A percentile compares a stretch with the other conserved stretches of the same genome.
phyloP scores from a whole-genome alignment of 352 stramenopile species.

The Globisporangium cylindrosporum region DNA sequence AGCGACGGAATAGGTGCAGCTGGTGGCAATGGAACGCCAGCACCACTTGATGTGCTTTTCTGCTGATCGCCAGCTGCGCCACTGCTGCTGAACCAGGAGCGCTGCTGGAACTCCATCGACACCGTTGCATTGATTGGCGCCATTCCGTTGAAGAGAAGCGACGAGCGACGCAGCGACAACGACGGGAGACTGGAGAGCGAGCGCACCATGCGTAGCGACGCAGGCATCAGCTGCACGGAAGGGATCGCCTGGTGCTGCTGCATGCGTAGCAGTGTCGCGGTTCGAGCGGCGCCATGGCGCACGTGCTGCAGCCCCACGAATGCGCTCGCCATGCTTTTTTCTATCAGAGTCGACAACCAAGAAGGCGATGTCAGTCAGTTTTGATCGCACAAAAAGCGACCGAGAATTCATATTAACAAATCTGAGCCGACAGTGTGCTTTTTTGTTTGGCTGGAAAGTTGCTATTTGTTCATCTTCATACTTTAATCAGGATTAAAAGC shows the following conservation, averaged over 20 bases:
- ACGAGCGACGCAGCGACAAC: neutral
- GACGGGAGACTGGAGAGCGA: neutral
- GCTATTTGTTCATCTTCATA: neutral
- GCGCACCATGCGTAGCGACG: neutral
- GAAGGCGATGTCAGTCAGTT: neutral
- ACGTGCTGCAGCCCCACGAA: constrained; percentile 11
- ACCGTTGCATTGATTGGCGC: neutral
- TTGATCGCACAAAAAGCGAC: neutral
- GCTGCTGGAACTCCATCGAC: constrained; percentile 5
- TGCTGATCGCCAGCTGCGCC: neutral
- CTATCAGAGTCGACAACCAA: neutral
- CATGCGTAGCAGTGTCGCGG: neutral
- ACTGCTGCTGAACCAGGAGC: constrained; percentile 1
- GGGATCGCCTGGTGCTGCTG: neutral
- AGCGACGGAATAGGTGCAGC: constrained; percentile 6
- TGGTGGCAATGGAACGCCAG: neutral
- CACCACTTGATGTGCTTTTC: neutral
- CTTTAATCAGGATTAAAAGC: neutral
- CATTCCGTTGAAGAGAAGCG: neutral
- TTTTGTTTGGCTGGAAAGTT: neutral
- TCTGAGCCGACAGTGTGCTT: neutral
- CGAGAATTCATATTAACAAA: neutral
- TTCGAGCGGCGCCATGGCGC: neutral
- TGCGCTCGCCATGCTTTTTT: constrained; percentile 4
- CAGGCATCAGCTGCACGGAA: neutral